Base-by-base conservation (phyloP, 2,329 filamentous ascomycete genomes). In the Hansfordia pulvinata region DNA sequence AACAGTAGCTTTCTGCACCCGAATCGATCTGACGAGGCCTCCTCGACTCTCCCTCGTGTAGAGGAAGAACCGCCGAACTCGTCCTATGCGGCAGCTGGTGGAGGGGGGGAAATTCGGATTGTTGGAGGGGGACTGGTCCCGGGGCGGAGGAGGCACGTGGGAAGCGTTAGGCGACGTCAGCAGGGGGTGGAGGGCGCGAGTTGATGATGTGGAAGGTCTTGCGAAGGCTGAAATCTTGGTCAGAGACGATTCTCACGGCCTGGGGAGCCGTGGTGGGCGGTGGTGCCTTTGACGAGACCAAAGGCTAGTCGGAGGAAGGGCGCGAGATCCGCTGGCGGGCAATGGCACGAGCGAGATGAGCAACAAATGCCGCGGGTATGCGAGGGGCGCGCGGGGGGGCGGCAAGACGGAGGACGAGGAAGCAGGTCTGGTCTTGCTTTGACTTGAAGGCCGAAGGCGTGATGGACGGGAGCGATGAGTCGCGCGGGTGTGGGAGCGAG, bases 61-160 rank as follows among this genome's bases (percentile, higher is more conserved):
- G 88, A 93, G 86, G 88, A 96, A 96, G 88, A 93, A 86, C 80
- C 81, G 76, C 71, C 73, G 74, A 77, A 77, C 73, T 73, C 76
- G 80, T 92, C 82, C 84, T 96, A 98, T 98, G 88, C 90, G 90
- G 90, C 90, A 96, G 88, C 83, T 93, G 80, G 71, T 64, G 60
- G 57, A 61, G 60, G 55, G 69, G 60, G 53, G 61, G 68, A 56
- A 65, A 68, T 55, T 56, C 50, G 42, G 62, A 62, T 53, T 46
- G 54, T 39, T 54, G 52, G 52, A 61, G 53, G 47, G 51, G 44
- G 54, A 53, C 43, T 52, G 51, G 53, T 64, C 58, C 53, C 68
- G 56, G 52, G 66, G 48, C 43, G 58, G 47, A 43, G 54, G 53
- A 47, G 64, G n/a, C n/a, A n/a, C 54, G 58, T 60, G 50, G 34